These are phyloP conservation scores for Chlorophyllum brunneum DNA, from an alignment of 768 basidiomycete genomes.

Conservation along the genomic window DNA sequence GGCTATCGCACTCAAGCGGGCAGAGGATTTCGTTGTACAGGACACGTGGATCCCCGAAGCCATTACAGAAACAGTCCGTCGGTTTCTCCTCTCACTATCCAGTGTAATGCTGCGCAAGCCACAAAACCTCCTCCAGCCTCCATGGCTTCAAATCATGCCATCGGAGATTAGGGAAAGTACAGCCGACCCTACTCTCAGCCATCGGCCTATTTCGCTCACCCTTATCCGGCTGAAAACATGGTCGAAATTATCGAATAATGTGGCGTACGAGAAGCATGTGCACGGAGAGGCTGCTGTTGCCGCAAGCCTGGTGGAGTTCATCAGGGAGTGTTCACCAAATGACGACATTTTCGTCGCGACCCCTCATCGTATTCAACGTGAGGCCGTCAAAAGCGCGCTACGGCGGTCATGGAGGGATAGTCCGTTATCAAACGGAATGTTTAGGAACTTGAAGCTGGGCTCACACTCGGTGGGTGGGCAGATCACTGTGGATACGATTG, in stretches of 20 bases:
- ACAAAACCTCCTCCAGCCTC: conserved; percentile 28
- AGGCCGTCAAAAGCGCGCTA: conserved; percentile 42
- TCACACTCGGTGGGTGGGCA: conserved; percentile 14
- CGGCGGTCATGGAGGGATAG: conserved; percentile 18
- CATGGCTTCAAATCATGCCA: conserved; percentile 16
- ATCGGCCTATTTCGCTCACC: conserved; percentile 40
- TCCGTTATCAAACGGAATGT: conserved; percentile 15
- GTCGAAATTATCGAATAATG: conserved; percentile 25
- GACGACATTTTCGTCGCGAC: conserved; percentile 50
- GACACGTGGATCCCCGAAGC: conserved; percentile 21
- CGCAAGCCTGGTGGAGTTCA: conserved; percentile 35
- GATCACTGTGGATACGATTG: conserved; percentile 46
- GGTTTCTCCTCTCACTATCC: conserved; percentile 38
- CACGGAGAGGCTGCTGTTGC: conserved; percentile 44
- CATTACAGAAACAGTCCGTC: conserved; percentile 25
- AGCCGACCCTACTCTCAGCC: conserved; percentile 19
- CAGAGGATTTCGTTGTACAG: conserved; percentile 19
- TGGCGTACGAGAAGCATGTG: conserved; percentile 45
- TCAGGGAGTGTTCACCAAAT: conserved; percentile 33
- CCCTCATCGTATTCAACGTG: conserved; percentile 49
- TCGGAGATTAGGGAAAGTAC: conserved; percentile 11
- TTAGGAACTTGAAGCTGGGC: conserved; percentile 16
- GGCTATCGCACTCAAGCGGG: conserved; percentile 27
- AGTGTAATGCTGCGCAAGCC: conserved; percentile 40
- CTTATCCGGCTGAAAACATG: conserved; percentile 36